These are phyloP conservation scores for Salix suchowensis DNA, from an alignment of 345 rosid genomes.

Conservation along the genomic window DNA sequence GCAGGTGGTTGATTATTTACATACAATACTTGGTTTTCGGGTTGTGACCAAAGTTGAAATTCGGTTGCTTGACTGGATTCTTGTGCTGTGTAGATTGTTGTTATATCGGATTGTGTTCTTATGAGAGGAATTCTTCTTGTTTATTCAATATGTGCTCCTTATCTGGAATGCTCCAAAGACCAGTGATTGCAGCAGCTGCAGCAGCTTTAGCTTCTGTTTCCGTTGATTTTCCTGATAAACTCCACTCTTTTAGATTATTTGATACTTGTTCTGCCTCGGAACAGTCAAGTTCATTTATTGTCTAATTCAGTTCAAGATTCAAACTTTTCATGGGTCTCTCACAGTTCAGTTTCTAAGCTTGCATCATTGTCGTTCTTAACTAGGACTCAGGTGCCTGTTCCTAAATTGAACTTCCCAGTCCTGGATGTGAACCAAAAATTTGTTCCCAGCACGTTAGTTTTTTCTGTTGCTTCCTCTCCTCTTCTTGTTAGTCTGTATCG, in stretches of 20 bases:
- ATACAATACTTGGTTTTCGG: not conserved
- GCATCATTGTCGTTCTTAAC: slow-evolving; percentile 50
- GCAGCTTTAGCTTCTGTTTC: slow-evolving; percentile 74
- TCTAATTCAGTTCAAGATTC: slow-evolving; percentile 33
- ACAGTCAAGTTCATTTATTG: slow-evolving; percentile 27
- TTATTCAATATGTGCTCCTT: slow-evolving; percentile 61
- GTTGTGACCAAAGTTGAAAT: not conserved
- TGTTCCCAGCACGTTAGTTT: slow-evolving; percentile 17
- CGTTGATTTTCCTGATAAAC: slow-evolving; percentile 54
- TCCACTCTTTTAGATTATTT: slow-evolving; percentile 37
- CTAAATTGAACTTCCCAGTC: slow-evolving; percentile 38
- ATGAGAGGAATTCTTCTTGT: slow-evolving; percentile 29
- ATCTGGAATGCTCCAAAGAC: slow-evolving; percentile 75
- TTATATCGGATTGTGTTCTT: not conserved
- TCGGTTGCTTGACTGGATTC: not conserved
- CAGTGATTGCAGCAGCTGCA: slow-evolving; percentile 78
- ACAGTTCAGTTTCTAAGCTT: slow-evolving; percentile 58
- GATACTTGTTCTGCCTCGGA: slow-evolving; percentile 32
- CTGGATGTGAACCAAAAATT: slow-evolving; percentile 26
- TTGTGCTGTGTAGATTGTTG: not conserved
- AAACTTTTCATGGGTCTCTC: slow-evolving; percentile 53
- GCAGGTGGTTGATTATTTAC: slow-evolving; percentile 6
- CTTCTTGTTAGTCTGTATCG: slow-evolving; percentile 52
- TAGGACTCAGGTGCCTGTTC: slow-evolving; percentile 55
- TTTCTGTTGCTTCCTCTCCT: slow-evolving; percentile 41